phyloP scores from a whole-genome alignment of 2,329 filamentous ascomycete genomes.

The Venturia nashicola region DNA sequence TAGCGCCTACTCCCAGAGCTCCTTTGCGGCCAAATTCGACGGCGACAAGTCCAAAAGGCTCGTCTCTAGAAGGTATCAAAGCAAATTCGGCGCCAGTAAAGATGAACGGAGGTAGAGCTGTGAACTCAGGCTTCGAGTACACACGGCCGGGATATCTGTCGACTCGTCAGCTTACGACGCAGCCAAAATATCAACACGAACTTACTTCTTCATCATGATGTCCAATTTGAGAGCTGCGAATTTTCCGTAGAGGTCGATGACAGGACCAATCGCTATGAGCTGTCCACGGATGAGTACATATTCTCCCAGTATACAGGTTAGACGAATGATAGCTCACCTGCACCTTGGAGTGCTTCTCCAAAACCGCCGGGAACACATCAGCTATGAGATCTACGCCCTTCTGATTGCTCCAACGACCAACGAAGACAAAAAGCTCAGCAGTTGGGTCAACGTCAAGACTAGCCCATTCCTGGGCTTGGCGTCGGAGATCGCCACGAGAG shows the following conservation, averaged over 20 bases:
- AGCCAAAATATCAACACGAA: background rate
- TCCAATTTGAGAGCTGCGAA: slow-evolving; percentile 55
- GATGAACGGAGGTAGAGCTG: slow-evolving; percentile 50
- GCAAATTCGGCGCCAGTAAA: slow-evolving; percentile 58
- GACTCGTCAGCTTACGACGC: background rate
- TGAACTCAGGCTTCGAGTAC: slow-evolving; percentile 56
- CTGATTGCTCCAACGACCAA: slow-evolving; percentile 57
- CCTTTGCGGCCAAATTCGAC: slow-evolving; percentile 59
- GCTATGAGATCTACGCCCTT: slow-evolving; percentile 58
- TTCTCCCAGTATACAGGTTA: too few relatives aligned
- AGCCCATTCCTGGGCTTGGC: slow-evolving; percentile 56
- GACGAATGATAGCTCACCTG: background rate
- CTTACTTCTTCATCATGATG: slow-evolving; percentile 47
- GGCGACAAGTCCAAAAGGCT: slow-evolving; percentile 56
- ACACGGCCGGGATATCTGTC: slow-evolving; percentile 44
- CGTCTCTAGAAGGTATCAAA: slow-evolving; percentile 55
- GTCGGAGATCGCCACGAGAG: slow-evolving; percentile 39
- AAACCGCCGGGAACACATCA: slow-evolving; percentile 50
- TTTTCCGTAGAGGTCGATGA: slow-evolving; percentile 58
- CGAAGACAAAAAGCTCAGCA: slow-evolving; percentile 55
- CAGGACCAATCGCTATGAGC: slow-evolving; percentile 50
- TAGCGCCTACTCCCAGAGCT: slow-evolving; percentile 52
- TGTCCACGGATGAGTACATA: slow-evolving; percentile 23
- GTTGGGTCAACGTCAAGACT: slow-evolving; percentile 48
- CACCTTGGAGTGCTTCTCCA: slow-evolving; percentile 46